Conservation (phyloP, 108 stramenopile species). For the Fragilaria crotonensis region DNA sequence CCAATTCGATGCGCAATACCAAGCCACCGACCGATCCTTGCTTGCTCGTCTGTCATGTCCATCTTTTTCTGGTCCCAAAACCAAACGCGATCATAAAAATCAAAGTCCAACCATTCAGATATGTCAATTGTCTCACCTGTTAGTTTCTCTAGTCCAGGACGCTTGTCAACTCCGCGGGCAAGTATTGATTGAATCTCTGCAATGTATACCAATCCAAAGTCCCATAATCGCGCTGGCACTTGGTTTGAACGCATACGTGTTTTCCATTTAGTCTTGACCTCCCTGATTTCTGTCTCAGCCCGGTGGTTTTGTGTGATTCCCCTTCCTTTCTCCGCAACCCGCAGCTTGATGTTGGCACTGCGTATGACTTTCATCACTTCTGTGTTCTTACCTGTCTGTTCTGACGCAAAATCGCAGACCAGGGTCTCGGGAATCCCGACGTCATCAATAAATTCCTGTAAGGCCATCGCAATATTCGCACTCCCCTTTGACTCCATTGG, state of each 20-base stretch:
- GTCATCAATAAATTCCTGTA: background rate
- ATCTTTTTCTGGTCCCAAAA: slow-evolving; percentile 13
- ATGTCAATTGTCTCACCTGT: slow-evolving; percentile 36
- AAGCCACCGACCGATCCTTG: slow-evolving; percentile 18
- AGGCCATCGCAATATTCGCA: background rate
- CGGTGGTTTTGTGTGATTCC: no score
- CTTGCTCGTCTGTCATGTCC: background rate
- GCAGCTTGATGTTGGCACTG: no score
- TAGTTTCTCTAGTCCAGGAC: slow-evolving; percentile 8
- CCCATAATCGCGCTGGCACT: background rate
- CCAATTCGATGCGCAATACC: no score
- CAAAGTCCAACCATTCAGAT: slow-evolving; percentile 33
- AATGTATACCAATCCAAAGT: slow-evolving; percentile 1
- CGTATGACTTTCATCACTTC: slow-evolving; percentile 2
- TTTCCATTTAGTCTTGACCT: slow-evolving; percentile 8
- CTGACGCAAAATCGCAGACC: background rate
- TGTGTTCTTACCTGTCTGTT: no score
- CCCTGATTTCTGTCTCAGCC: slow-evolving; percentile 14
- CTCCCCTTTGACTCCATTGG: no score
- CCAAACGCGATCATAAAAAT: slow-evolving; percentile 30
- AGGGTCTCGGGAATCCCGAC: background rate
- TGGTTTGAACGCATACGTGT: background rate
- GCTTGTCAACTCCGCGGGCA: background rate
- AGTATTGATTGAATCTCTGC: background rate
- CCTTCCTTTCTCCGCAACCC: no score